Conservation (phyloP, 2,329 filamentous ascomycete genomes). For the Penicillium janthinellum region DNA sequence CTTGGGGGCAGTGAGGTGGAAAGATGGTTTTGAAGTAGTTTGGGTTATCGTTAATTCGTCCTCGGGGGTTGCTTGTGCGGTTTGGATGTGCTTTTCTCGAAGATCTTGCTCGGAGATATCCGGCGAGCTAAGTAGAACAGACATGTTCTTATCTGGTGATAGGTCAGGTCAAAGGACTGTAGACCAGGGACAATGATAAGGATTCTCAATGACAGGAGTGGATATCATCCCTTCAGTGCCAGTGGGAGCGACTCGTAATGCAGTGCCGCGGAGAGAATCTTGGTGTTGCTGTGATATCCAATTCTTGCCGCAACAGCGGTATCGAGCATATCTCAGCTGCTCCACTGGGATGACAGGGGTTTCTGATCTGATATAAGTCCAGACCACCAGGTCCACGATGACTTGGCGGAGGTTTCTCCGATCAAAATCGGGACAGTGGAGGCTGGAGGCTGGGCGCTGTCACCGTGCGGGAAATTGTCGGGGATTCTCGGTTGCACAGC, state of each 20-base stretch:
- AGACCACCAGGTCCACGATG: background rate
- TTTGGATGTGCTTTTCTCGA: background rate
- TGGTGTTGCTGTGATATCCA: background rate
- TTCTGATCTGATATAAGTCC: background rate
- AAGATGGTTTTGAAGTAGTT: slow-evolving; percentile 27
- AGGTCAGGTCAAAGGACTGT: background rate
- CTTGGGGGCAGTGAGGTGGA: slow-evolving; percentile 40
- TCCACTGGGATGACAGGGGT: background rate
- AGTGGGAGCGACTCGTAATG: background rate
- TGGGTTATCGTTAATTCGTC: slow-evolving; percentile 17
- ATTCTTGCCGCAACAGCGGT: background rate
- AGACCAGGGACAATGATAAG: background rate
- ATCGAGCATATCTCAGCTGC: background rate
- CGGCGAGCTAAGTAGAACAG: slow-evolving; percentile 6
- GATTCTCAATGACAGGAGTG: background rate
- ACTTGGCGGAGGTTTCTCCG: background rate
- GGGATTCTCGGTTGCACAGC: slow-evolving; percentile 18
- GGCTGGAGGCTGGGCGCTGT: slow-evolving; percentile 16
- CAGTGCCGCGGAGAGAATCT: background rate
- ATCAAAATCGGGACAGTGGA: slow-evolving; percentile 17
- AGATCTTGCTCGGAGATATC: background rate
- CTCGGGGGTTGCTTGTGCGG: slow-evolving; percentile 5
- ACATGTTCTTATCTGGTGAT: background rate
- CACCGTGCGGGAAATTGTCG: slow-evolving; percentile 22
- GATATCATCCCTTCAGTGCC: background rate